Percentiles rank a stretch among this genome's conserved stretches.
Evolutionary conservation across 2,329 filamentous ascomycete genomes (phyloP).

Genomic region (Xylaria digitata): DNA sequence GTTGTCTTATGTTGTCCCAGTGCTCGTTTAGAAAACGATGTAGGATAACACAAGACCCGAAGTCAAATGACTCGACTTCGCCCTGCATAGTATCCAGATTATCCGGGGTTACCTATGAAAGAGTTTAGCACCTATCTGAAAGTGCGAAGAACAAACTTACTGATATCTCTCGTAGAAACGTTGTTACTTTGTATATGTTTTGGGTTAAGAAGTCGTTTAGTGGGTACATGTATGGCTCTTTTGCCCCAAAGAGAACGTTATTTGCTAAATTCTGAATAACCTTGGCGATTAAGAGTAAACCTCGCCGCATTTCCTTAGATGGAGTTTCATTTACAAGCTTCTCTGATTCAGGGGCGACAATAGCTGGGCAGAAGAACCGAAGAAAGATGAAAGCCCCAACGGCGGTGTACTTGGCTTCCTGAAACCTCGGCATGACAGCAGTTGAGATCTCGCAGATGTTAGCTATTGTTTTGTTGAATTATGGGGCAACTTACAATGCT

Average conservation of each 20-base stretch:
- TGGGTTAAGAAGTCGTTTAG: conserved; percentile 75
- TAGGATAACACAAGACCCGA: conserved; percentile 76
- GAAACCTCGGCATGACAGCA: conserved; percentile 72
- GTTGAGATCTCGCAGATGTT: conserved; percentile 63
- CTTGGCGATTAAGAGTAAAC: conserved; percentile 75
- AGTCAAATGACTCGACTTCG: conserved; percentile 69
- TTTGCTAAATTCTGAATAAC: conserved; percentile 78
- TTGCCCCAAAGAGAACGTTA: conserved; percentile 77
- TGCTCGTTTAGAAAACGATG: conserved; percentile 78
- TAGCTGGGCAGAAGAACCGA: conserved; percentile 78
- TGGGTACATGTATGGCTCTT: conserved; percentile 78
- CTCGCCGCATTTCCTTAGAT: conserved; percentile 76
- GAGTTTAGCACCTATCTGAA: conserved; percentile 37
- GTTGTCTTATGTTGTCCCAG: conserved; percentile 76
- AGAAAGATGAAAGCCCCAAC: conserved; percentile 78
- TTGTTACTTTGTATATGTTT: conserved; percentile 75
- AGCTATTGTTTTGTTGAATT: conserved; percentile 17
- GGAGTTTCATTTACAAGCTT: conserved; percentile 70
- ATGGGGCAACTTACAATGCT: conserved; percentile 64
- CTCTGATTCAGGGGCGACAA: conserved; percentile 75
- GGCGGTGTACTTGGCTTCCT: conserved; percentile 77
- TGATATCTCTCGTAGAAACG: conserved; percentile 74
- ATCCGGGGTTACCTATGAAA: conserved; percentile 59
- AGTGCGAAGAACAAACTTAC: conserved; percentile 54
- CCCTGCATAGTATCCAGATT: conserved; percentile 55